Base-by-base conservation (phyloP, 2,329 filamentous ascomycete species). In the Apiospora phragmitis region DNA sequence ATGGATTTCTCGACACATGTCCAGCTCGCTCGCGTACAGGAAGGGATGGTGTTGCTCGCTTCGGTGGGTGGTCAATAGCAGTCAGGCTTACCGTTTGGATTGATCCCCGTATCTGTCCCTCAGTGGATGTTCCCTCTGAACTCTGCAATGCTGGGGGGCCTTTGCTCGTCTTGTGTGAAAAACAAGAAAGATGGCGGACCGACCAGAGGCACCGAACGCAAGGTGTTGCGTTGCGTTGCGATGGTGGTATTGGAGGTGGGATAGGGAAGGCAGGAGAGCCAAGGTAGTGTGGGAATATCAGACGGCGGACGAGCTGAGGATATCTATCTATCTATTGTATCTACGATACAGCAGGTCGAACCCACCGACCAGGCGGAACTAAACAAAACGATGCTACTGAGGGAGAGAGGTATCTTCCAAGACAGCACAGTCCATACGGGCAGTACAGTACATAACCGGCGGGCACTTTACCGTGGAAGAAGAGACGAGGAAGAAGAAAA, bases 241-340 rank as follows among this genome's bases (percentile, higher is more conserved):
- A 67, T 32, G 65, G 65, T 47, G 65, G 65, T 43, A n/a, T 43
- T 45, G 65, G 65, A 29, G 65, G 55, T 62, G 55, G 65, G 41
- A 67, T 43, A 24, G 42, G 21, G 32, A 43, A 67, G 45, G 42
- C 42, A 32, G 65, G 24, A 47, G 65, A 47, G 65, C 65, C 42
- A 47, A 47, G 65, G 32, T 67, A 35, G 65, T 4, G 45, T 67
- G 65, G 65, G 65, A 67, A 38, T 62, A 38, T 38, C 55, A 62
- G 32, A 32, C 18, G 32, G 55, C 29, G 55, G 55, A 38, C 55
- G 55, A 38, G 55, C 12, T 38, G 55, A 62, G 55, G 55, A 62
- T 38, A 62, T 62, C 55, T 62, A 62, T 55, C 55, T 62, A 62
- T 62, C 55, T 62, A 62, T 38, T 62, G 55, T 62, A 62, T 62